Conservation (phyloP, 345 rosid genomes). For the Hypericum androsaemum region DNA sequence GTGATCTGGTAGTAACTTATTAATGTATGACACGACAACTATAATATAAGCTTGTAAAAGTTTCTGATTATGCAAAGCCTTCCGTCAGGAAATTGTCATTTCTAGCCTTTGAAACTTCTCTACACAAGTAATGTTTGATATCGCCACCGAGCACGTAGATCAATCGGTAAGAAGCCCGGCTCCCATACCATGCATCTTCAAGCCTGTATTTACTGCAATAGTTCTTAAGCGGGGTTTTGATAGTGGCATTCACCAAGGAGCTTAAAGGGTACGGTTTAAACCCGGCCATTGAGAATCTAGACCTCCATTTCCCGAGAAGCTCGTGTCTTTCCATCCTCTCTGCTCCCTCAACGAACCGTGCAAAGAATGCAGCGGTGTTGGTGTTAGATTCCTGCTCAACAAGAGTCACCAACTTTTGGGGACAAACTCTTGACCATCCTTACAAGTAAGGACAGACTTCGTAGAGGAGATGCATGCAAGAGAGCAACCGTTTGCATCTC, state of each 20-base stretch:
- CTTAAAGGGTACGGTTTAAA: constrained; percentile 67
- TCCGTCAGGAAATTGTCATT: too few species aligned
- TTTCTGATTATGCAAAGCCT: too few species aligned
- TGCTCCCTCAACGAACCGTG: constrained; percentile 66
- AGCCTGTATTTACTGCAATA: constrained; percentile 52
- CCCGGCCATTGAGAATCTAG: constrained; percentile 75
- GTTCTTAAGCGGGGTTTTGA: constrained; percentile 50
- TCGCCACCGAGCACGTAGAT: too few species aligned
- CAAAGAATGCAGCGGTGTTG: constrained; percentile 73
- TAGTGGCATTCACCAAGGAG: constrained; percentile 60
- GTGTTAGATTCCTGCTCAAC: constrained; percentile 92
- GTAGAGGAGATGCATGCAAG: constrained; percentile 65
- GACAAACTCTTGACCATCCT: constrained; percentile 62
- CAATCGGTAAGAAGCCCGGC: too few species aligned
- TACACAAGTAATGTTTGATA: too few species aligned
- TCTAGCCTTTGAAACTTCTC: too few species aligned
- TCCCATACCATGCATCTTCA: constrained; percentile 43
- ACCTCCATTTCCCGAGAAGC: constrained; percentile 79
- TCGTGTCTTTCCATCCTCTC: constrained; percentile 85
- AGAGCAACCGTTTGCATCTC: constrained; percentile 55
- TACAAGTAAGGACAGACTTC: constrained; percentile 89
- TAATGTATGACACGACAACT: too few species aligned
- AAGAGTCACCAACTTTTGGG: constrained; percentile 82
- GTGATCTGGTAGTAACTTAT: too few species aligned
- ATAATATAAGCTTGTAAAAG: too few species aligned